Conservation (phyloP, 176 grass and related monocot species). For the Musa troglodytarum region DNA sequence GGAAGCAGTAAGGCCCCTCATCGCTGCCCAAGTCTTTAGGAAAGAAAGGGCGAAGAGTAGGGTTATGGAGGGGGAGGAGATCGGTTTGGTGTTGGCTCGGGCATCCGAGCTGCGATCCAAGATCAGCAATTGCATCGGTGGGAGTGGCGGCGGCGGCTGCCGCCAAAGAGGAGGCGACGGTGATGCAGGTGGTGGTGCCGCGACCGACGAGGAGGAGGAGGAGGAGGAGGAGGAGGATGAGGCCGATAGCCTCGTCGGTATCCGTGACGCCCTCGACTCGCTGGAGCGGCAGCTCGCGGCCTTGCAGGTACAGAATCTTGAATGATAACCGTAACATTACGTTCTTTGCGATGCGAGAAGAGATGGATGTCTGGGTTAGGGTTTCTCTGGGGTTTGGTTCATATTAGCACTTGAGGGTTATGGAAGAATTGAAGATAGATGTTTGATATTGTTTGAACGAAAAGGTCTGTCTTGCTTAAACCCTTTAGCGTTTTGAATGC, state of each 20-base stretch:
- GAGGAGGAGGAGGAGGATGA: neutral
- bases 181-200: neutral
- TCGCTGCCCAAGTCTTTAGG: too few relatives aligned
- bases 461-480: too few relatives aligned
- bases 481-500: neutral
- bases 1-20: neutral
- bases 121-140: neutral
- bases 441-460: neutral
- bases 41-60: neutral
- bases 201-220: neutral
- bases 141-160: neutral
- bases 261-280: slow-evolving; percentile 5
- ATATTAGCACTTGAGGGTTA: neutral
- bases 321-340: too few relatives aligned
- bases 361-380: neutral
- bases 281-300: slow-evolving; percentile 11
- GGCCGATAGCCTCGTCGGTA: slow-evolving; percentile 4
- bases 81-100: neutral
- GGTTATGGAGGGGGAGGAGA: neutral
- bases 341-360: neutral
- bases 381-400: neutral
- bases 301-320: slow-evolving; percentile 2
- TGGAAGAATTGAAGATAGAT: neutral
- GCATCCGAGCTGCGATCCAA: slow-evolving; percentile 5
- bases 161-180: neutral